Conservation (phyloP, 2,329 filamentous ascomycete species). For the Aspergillus persii region DNA sequence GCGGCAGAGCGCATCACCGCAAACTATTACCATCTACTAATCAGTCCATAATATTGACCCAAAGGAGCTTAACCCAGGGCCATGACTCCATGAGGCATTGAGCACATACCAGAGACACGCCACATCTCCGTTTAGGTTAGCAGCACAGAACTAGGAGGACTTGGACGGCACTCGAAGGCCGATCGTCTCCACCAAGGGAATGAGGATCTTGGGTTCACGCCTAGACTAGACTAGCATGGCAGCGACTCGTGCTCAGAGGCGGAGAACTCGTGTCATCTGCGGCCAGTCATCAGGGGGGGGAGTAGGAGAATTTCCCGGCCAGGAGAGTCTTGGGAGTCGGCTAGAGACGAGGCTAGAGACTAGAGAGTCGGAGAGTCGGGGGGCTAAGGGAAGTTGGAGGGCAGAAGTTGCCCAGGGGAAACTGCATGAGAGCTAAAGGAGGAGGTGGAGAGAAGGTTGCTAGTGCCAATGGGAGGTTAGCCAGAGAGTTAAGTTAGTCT, state of each 20-base stretch:
- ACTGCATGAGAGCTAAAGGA: slow-evolving; percentile 10
- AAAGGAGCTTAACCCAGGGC: slow-evolving; percentile 13
- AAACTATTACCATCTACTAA: not conserved
- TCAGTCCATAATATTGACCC: not conserved
- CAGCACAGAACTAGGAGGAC: slow-evolving; percentile 13
- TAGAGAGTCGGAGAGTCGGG: not conserved
- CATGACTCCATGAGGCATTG: slow-evolving; percentile 10
- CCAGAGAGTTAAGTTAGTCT: slow-evolving; percentile 18
- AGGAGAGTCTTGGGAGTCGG: not conserved
- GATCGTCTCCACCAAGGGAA: slow-evolving; percentile 26
- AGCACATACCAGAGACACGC: slow-evolving; percentile 15
- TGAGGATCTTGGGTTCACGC: slow-evolving; percentile 21
- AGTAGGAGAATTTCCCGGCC: not conserved
- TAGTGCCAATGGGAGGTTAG: slow-evolving; percentile 16
- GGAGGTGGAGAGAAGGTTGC: slow-evolving; percentile 8
- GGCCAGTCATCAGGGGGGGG: not conserved
- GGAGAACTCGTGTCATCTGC: slow-evolving; percentile 11
- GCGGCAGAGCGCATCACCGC: not conserved
- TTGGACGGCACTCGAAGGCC: slow-evolving; percentile 23
- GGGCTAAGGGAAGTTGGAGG: not conserved
- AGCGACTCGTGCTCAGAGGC: slow-evolving; percentile 18
- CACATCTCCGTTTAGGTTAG: slow-evolving; percentile 17
- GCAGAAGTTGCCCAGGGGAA: not conserved
- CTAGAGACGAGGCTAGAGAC: not conserved
- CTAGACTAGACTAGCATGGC: slow-evolving; percentile 7